Conservation (phyloP, 2,329 filamentous ascomycete genomes). For the Ophiocordyceps sinensis region DNA sequence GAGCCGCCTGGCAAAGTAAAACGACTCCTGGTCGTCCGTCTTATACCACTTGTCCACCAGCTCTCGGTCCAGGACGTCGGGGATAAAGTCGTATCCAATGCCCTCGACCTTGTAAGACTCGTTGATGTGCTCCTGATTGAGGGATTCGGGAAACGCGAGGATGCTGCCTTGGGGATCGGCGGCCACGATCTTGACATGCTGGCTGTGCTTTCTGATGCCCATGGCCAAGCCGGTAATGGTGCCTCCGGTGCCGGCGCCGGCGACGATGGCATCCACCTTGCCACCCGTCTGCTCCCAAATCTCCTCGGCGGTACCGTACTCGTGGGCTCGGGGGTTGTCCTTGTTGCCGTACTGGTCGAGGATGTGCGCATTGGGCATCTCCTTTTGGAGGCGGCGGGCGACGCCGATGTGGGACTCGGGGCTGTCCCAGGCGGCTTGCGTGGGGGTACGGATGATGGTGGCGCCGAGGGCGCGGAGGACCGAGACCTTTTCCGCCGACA, state of each 20-base stretch:
- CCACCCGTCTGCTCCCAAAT: slow-evolving; percentile 86
- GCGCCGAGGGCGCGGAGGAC: slow-evolving; percentile 87
- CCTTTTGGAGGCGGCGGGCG: slow-evolving; percentile 76
- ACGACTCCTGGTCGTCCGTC: slow-evolving; percentile 85
- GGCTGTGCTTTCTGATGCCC: slow-evolving; percentile 77
- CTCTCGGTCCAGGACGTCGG: slow-evolving; percentile 73
- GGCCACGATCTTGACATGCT: slow-evolving; percentile 73
- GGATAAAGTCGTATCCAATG: slow-evolving; percentile 97
- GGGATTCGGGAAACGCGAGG: slow-evolving; percentile 60
- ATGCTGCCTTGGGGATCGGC: slow-evolving; percentile 90
- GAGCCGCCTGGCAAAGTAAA: slow-evolving; percentile 74
- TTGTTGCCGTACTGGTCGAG: slow-evolving; percentile 88
- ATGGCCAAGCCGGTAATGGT: slow-evolving; percentile 83
- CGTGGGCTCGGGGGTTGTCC: slow-evolving; percentile 88
- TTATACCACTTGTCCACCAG: slow-evolving; percentile 94
- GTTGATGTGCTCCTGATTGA: slow-evolving; percentile 73
- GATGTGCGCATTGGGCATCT: slow-evolving; percentile 94
- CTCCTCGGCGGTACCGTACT: slow-evolving; percentile 88
- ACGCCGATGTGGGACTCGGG: slow-evolving; percentile 97
- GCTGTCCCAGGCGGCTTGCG: slow-evolving; percentile 84
- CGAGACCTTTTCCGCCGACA: slow-evolving; percentile 96
- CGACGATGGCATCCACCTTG: slow-evolving; percentile 68
- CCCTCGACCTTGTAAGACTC: slow-evolving; percentile 95
- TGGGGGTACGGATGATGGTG: slow-evolving; percentile 95
- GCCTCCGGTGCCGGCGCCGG: slow-evolving; percentile 87